Evolutionary conservation across 306 rosid genomes (phyloP).

Genomic region (Lathyrus oleraceus): DNA sequence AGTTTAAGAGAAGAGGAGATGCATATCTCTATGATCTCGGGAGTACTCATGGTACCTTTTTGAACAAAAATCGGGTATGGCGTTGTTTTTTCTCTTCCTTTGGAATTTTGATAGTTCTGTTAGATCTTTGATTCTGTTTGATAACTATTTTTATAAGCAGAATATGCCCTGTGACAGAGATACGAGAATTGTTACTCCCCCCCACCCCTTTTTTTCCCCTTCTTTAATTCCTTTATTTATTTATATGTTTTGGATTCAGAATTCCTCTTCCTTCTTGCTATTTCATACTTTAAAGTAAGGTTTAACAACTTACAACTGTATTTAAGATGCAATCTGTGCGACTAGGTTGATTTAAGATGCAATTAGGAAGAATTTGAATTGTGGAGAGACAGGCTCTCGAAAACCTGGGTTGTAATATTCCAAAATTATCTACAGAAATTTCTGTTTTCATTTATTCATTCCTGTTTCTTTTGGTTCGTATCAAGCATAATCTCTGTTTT

Average conservation of each 20-base stretch:
- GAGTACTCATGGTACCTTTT: constrained; percentile 88
- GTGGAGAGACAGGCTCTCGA: too few species aligned
- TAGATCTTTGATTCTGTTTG: constrained; percentile 10
- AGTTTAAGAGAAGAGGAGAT: constrained; percentile 76
- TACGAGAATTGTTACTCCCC: neutral
- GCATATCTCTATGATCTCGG: constrained; percentile 95
- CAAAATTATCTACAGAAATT: too few species aligned
- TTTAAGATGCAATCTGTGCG: constrained; percentile 2
- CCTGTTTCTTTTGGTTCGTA: too few species aligned
- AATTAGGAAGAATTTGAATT: too few species aligned
- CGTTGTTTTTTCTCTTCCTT: constrained; percentile 18
- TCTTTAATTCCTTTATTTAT: neutral
- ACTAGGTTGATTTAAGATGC: neutral
- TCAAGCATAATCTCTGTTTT: neutral
- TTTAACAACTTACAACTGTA: neutral
- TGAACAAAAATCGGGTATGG: constrained; percentile 85
- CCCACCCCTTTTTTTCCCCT: neutral
- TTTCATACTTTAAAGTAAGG: constrained; percentile 5
- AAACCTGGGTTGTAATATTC: too few species aligned
- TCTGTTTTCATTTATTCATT: too few species aligned
- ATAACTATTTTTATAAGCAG: neutral
- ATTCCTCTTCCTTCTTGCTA: constrained; percentile 3
- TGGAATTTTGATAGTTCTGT: constrained; percentile 1
- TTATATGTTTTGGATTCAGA: neutral
- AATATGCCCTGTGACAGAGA: constrained; percentile 9